These are phyloP conservation scores for Breviolum minutum DNA, from an alignment of 73 alveolate species.

Conservation along the genomic window DNA sequence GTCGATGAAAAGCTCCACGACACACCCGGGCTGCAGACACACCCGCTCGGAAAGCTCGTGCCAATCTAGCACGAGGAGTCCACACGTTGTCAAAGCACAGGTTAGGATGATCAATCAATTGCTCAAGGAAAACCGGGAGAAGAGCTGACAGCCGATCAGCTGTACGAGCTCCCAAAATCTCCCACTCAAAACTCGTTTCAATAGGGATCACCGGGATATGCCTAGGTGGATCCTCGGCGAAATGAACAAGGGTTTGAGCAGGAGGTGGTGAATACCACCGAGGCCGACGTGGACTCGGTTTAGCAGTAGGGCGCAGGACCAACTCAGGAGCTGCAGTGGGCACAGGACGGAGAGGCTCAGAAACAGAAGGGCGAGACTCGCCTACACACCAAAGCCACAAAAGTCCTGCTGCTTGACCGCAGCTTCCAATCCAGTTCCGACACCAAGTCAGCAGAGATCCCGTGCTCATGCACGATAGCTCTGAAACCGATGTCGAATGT, in stretches of 20 bases:
- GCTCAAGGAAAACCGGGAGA: not conserved
- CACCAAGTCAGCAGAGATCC: too few species aligned
- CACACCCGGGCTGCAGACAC: not conserved
- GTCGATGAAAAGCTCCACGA: not conserved
- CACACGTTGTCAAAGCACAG: not conserved
- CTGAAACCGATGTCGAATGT: not conserved
- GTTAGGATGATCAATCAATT: not conserved
- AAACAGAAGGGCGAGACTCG: not conserved
- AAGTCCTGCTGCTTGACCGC: too few species aligned
- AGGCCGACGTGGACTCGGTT: not conserved
- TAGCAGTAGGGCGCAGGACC: not conserved
- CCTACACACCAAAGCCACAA: not conserved
- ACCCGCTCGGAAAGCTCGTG: constrained; percentile 9
- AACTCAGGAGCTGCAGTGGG: not conserved
- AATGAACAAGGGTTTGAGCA: not conserved
- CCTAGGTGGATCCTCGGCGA: not conserved
- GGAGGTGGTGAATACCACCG: too few species aligned
- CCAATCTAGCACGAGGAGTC: not conserved
- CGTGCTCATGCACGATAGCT: not conserved
- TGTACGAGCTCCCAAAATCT: not conserved
- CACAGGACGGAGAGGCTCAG: not conserved
- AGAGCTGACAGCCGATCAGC: not conserved
- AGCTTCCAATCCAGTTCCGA: too few species aligned
- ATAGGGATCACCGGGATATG: not conserved
- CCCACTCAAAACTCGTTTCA: not conserved